Base-by-base conservation (phyloP, 257 asterid genomes). In the Paraleonurus japonicus region DNA sequence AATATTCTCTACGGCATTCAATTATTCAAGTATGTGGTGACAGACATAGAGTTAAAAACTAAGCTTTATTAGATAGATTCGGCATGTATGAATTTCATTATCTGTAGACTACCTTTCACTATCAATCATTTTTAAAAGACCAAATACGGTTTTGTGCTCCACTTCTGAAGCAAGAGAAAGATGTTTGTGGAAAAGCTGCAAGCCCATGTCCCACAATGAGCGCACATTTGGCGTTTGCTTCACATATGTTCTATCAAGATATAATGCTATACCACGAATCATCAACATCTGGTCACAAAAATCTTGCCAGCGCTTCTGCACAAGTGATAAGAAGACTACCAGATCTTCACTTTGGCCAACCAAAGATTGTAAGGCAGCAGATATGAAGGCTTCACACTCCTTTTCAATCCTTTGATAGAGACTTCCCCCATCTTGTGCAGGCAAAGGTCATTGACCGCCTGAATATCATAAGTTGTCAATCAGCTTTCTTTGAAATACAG, bases 121-220 rank as follows among this genome's bases (percentile, higher is more conserved):
- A 70, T 91, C 97, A 63, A 94, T 91, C 96, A 91, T 89, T 84
- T 89, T 87, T 47, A 91, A 83, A 77, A 94, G 90, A 50, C 97
- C 98, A 71, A 91, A 94, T 4, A 94, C 92, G 50, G 90, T 89
- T 83, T 94, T 94, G 87, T 81, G 91, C 73, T 95, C 95, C 77
- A 91, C 98, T 85, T 95, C 96, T 53, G 94, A 80, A 71, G 96
- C 96, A 66, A 89, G 86, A 77, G 90, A 82, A 61, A 95, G 96
- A 83, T 91, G 98, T 73, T 95, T 95, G 76, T 92, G 88, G 75
- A 91, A 94, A 79, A 94, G 93, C 76, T 89, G 96, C 92, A 94
- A 84, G 57, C 99, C 99, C 98, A 91, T 94, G 85, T 94, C 99
- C 99, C 99, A 94, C 75, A 94, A 73, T 59, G 99, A 94, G 48